Percentiles rank a stretch among this genome's conserved stretches.
phyloP scores from a whole-genome alignment of 176 grass and related monocot species.

The Triticum urartu region DNA sequence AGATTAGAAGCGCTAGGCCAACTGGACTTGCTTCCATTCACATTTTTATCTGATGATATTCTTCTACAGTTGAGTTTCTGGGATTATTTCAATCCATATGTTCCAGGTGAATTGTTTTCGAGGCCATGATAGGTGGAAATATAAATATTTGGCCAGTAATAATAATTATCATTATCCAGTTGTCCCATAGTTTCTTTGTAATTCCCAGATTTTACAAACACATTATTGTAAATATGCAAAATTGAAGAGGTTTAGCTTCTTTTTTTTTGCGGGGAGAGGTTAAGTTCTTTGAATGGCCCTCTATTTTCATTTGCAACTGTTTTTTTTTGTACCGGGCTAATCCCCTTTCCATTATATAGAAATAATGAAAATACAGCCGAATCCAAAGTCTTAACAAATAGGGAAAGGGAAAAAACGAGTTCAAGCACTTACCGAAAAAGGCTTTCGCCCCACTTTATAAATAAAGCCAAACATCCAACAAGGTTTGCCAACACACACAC shows the following conservation, averaged over 20 bases:
- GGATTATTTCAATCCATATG: background rate
- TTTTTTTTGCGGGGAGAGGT: background rate
- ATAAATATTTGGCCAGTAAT: background rate
- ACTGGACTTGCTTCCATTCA: background rate
- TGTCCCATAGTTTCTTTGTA: background rate
- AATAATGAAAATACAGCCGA: too few species aligned
- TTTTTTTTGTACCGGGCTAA: too few species aligned
- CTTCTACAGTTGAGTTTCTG: background rate
- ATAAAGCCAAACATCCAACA: too few species aligned
- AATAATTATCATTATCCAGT: background rate
- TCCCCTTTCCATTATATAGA: too few species aligned
- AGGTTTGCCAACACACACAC: too few species aligned
- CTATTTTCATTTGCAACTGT: background rate
- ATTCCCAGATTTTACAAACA: background rate
- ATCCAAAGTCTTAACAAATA: too few species aligned
- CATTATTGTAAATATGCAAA: conserved; percentile 34
- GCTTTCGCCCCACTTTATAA: too few species aligned
- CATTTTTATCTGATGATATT: background rate
- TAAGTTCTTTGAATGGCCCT: background rate
- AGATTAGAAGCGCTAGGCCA: conserved; percentile 27
- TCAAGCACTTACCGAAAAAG: too few species aligned
- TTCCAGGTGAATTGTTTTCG: conserved; percentile 27
- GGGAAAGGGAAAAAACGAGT: too few species aligned
- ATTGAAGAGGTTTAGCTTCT: background rate
- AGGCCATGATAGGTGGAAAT: conserved; percentile 20